phyloP scores from a whole-genome alignment of 1,139 yeast species.

The Yamadazyma pseudoaaseri region DNA sequence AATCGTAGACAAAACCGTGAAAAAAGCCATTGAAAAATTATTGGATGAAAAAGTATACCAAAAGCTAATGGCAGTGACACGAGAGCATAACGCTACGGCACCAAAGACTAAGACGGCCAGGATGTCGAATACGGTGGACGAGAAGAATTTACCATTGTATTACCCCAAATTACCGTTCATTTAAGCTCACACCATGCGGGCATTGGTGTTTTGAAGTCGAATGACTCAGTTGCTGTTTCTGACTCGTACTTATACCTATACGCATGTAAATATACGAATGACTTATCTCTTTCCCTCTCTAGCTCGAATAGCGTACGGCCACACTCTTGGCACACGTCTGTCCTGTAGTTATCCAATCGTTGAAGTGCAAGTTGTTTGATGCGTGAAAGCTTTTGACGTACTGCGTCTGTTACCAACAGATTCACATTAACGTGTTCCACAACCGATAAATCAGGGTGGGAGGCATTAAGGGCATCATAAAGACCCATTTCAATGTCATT shows the following conservation, averaged over 20 bases:
- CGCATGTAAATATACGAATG: constrained; percentile 60
- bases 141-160: constrained; percentile 58
- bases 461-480: constrained; percentile 21
- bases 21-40: constrained; percentile 26
- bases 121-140: constrained; percentile 48
- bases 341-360: constrained; percentile 16
- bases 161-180: constrained; percentile 24
- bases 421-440: constrained; percentile 6
- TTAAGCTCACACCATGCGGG: constrained; percentile 40
- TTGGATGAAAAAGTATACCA: constrained; percentile 8
- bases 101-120: background rate
- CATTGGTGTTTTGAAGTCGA: constrained; percentile 29
- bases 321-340: constrained; percentile 44
- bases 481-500: constrained; percentile 28
- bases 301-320: constrained; percentile 32
- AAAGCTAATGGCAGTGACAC: constrained; percentile 13
- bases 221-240: constrained; percentile 5
- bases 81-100: constrained; percentile 10
- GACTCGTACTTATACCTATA: constrained; percentile 39
- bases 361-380: constrained; percentile 13
- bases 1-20: constrained; percentile 27
- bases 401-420: constrained; percentile 4
- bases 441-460: constrained; percentile 13
- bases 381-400: constrained; percentile 8
- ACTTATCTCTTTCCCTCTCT: constrained; percentile 35